Conservation (phyloP, 2,329 filamentous ascomycete species). For the Arthrinium phaeospermum region DNA sequence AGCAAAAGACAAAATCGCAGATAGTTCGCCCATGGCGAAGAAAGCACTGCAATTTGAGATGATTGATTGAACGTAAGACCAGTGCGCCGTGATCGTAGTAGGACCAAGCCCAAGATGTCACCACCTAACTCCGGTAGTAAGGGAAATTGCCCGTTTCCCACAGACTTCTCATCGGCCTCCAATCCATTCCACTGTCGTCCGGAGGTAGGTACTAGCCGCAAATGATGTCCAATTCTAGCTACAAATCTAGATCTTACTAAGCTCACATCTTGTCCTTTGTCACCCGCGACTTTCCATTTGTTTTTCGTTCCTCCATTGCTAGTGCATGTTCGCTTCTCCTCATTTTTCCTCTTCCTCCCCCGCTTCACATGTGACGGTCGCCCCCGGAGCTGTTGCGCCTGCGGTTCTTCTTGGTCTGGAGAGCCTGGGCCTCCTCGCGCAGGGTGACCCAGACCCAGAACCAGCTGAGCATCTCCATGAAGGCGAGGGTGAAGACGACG, state of each 20-base stretch:
- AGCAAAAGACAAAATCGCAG: not conserved
- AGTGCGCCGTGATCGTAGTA: not conserved
- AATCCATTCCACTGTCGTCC: not conserved
- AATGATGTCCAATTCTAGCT: constrained; percentile 1
- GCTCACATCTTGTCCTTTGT: not conserved
- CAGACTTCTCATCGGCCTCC: not conserved
- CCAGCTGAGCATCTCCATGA: constrained; percentile 84
- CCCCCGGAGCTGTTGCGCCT: constrained; percentile 7
- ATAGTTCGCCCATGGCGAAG: not conserved
- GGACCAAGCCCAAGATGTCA: not conserved
- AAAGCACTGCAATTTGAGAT: not conserved
- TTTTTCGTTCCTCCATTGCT: not conserved
- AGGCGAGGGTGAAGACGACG: constrained; percentile 82
- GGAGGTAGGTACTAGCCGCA: not conserved
- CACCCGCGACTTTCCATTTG: not conserved
- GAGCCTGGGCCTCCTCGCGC: constrained; percentile 60
- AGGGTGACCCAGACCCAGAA: constrained; percentile 83
- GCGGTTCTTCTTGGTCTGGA: constrained; percentile 4
- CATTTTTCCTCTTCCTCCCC: not conserved
- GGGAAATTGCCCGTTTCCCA: not conserved
- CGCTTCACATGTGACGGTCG: not conserved
- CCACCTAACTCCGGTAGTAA: not conserved
- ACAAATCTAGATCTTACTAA: not conserved
- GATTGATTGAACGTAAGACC: not conserved
- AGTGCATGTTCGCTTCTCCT: not conserved